A percentile compares a stretch with the other conserved stretches of the same genome.
Conservation (phyloP, 257 asterid genomes). For the Lithospermum erythrorhizon region DNA sequence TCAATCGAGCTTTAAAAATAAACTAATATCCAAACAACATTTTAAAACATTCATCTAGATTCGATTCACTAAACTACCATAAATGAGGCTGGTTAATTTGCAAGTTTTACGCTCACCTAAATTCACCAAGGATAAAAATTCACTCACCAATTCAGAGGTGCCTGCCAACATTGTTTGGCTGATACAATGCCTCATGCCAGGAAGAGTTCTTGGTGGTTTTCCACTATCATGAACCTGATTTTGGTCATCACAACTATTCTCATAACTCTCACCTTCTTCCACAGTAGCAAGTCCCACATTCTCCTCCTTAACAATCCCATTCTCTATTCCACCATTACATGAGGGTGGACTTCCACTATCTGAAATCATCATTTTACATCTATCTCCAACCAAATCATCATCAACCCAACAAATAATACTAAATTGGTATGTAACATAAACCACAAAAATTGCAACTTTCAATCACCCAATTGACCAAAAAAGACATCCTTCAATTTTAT, state of each 20-base stretch:
- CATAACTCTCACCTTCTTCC: slow-evolving; percentile 21
- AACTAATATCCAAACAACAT: too few relatives aligned
- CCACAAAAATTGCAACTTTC: not conserved
- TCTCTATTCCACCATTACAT: slow-evolving; percentile 27
- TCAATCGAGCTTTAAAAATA: too few relatives aligned
- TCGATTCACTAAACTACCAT: too few relatives aligned
- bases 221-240: slow-evolving; percentile 44
- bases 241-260: slow-evolving; percentile 18
- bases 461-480: not conserved
- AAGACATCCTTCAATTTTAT: too few relatives aligned
- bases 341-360: slow-evolving; percentile 30
- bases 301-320: slow-evolving; percentile 30
- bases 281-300: slow-evolving; percentile 10
- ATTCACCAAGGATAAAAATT: not conserved
- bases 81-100: too few relatives aligned
- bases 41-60: too few relatives aligned
- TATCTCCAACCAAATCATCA: not conserved
- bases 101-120: too few relatives aligned
- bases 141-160: slow-evolving; percentile 42
- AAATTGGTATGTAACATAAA: not conserved
- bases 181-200: slow-evolving; percentile 71
- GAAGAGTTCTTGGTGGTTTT: slow-evolving; percentile 47
- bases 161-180: slow-evolving; percentile 68
- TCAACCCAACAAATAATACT: slow-evolving; percentile 18
- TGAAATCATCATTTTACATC: slow-evolving; percentile 37